Percentiles rank a stretch among this genome's conserved stretches.
Conservation (phyloP, 2,329 filamentous ascomycete genomes). For the Didymella arachidicola region DNA sequence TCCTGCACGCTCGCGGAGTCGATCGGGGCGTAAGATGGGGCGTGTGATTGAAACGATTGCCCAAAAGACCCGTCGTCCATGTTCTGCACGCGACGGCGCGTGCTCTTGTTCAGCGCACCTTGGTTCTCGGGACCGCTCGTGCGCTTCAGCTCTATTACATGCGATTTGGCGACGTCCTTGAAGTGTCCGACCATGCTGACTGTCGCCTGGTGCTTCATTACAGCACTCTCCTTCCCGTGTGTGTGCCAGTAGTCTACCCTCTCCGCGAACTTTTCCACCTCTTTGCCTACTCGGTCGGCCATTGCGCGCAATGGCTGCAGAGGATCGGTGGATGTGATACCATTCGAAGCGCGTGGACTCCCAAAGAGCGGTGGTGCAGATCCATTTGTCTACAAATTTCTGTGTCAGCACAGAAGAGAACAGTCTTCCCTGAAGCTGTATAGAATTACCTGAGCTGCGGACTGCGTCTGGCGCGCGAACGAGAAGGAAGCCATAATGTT, state of each 20-base stretch:
- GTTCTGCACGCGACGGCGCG: slow-evolving; percentile 44
- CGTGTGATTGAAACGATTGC: slow-evolving; percentile 29
- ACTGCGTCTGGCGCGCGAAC: slow-evolving; percentile 39
- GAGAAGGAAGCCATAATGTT: slow-evolving; percentile 39
- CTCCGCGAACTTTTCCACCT: slow-evolving; percentile 87
- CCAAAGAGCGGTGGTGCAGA: slow-evolving; percentile 24
- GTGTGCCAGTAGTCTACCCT: slow-evolving; percentile 75
- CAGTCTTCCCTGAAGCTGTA: slow-evolving; percentile 2
- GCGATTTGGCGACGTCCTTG: slow-evolving; percentile 61
- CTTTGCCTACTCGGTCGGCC: slow-evolving; percentile 74
- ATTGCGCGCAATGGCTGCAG: slow-evolving; percentile 69
- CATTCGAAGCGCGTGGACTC: slow-evolving; percentile 27
- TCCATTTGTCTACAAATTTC: slow-evolving; percentile 19
- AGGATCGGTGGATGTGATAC: slow-evolving; percentile 49
- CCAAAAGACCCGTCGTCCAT: slow-evolving; percentile 36
- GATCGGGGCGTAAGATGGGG: slow-evolving; percentile 27
- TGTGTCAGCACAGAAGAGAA: background rate
- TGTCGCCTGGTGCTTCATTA: slow-evolving; percentile 63
- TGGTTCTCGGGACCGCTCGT: slow-evolving; percentile 51
- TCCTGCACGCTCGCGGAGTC: slow-evolving; percentile 56
- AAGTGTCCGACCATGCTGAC: slow-evolving; percentile 52
- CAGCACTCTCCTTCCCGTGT: slow-evolving; percentile 36
- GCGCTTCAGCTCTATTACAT: slow-evolving; percentile 57
- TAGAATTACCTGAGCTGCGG: slow-evolving; percentile 35
- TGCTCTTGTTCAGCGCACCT: slow-evolving; percentile 41